Conservation (phyloP, 2,329 filamentous ascomycete genomes). For the Xylariaceae sp. region DNA sequence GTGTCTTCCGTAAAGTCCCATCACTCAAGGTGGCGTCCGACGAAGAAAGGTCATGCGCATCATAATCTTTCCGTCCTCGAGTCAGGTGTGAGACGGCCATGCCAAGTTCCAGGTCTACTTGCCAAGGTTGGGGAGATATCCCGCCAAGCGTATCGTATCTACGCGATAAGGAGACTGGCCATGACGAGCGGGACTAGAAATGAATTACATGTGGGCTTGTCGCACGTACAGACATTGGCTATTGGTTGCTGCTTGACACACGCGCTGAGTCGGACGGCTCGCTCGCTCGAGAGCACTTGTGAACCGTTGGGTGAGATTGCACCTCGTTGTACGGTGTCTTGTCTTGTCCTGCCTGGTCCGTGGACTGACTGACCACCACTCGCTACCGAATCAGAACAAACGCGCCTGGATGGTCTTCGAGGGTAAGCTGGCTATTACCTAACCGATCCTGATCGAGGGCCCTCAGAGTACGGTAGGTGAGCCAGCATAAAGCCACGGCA, state of each 20-base stretch:
- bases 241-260: not conserved
- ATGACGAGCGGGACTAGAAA: no score
- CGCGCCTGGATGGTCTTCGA: no score
- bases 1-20: no score
- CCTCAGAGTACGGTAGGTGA: no score
- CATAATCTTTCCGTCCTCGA: no score
- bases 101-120: not conserved
- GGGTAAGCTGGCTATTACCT: no score
- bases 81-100: not conserved
- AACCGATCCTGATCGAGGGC: no score
- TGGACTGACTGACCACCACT: not conserved
- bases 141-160: not conserved
- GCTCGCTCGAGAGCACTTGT: not conserved
- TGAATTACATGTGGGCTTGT: not conserved
- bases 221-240: not conserved
- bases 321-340: no score
- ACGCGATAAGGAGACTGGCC: not conserved
- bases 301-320: not conserved
- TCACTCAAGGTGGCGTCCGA: no score
- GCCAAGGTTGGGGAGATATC: no score
- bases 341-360: not conserved
- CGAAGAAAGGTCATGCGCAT: no score
- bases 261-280: not conserved
- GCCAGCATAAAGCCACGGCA: no score
- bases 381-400: not conserved